Evolutionary conservation across 139 green algal genomes (phyloP).

Genomic region (Pseudopediastrum boryanum): DNA sequence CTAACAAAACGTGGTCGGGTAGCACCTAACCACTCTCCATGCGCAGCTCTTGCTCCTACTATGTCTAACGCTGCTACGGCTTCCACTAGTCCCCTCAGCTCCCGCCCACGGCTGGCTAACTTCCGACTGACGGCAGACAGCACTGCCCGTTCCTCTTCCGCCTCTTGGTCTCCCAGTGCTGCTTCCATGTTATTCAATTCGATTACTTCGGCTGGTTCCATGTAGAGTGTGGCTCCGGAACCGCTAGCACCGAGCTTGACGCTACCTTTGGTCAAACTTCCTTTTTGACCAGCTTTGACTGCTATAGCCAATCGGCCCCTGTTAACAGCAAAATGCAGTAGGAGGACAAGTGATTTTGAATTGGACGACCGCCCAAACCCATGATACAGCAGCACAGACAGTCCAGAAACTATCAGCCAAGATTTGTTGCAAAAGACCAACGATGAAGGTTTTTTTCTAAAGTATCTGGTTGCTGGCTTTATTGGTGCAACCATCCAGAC

Average conservation of each 20-base stretch:
- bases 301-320: too few species aligned
- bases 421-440: too few species aligned
- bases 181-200: conserved; percentile 83
- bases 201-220: conserved; percentile 78
- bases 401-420: background rate
- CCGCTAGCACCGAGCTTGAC: conserved; percentile 56
- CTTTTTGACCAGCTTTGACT: background rate
- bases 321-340: too few species aligned
- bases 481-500: too few species aligned
- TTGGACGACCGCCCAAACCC: background rate
- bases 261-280: conserved; percentile 57
- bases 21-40: conserved; percentile 66
- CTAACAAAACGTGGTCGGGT: conserved; percentile 39
- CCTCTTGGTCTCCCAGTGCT: conserved; percentile 62
- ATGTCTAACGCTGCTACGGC: conserved; percentile 70
- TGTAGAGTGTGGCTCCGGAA: conserved; percentile 83
- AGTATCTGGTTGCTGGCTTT: too few species aligned
- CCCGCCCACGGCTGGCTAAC: background rate
- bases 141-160: conserved; percentile 62
- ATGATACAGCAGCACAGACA: background rate
- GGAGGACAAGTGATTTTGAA: background rate
- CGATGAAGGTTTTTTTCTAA: too few species aligned
- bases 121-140: conserved; percentile 39
- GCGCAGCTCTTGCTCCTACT: conserved; percentile 56
- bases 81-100: conserved; percentile 46